phyloP scores from a whole-genome alignment of 2,329 filamentous ascomycete species.

The Pseudonectria foliicola region DNA sequence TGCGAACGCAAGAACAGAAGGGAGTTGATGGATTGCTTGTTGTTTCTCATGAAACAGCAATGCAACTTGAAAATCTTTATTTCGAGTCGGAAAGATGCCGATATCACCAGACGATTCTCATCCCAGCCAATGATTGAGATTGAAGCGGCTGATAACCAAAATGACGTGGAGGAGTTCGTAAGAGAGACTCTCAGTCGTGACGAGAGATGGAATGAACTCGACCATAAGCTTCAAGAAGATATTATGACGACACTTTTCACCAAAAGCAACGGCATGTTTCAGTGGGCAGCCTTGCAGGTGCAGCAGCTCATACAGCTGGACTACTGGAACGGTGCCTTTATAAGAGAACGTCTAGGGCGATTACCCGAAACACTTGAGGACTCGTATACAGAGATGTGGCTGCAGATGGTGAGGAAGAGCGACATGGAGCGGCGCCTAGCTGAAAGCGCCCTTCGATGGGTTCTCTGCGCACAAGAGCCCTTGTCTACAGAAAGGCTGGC shows the following conservation, averaged over 20 bases:
- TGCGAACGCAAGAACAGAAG: neutral
- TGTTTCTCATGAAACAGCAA: neutral
- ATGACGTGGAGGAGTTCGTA: constrained; percentile 1
- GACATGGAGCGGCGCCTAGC: neutral
- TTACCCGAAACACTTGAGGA: neutral
- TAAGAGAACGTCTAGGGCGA: neutral
- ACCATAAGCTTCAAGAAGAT: neutral
- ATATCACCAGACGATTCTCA: constrained; percentile 1
- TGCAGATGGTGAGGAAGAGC: neutral
- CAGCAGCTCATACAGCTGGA: neutral
- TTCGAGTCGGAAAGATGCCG: constrained; percentile 4
- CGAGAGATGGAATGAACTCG: neutral
- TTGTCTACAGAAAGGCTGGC: neutral
- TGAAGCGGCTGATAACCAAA: constrained; percentile 1
- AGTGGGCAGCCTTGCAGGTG: constrained; percentile 2
- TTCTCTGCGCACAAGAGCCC: neutral
- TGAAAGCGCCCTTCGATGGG: constrained; percentile 1
- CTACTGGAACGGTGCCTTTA: neutral
- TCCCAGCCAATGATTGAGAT: constrained; percentile 2
- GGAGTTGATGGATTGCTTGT: constrained; percentile 1
- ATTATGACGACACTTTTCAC: neutral
- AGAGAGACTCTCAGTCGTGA: neutral
- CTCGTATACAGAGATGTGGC: neutral
- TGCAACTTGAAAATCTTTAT: constrained; percentile 2
- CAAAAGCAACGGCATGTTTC: constrained; percentile 7